Evolutionary conservation across 208 protist species (phyloP).

Genomic region (Lotmaria passim): DNA sequence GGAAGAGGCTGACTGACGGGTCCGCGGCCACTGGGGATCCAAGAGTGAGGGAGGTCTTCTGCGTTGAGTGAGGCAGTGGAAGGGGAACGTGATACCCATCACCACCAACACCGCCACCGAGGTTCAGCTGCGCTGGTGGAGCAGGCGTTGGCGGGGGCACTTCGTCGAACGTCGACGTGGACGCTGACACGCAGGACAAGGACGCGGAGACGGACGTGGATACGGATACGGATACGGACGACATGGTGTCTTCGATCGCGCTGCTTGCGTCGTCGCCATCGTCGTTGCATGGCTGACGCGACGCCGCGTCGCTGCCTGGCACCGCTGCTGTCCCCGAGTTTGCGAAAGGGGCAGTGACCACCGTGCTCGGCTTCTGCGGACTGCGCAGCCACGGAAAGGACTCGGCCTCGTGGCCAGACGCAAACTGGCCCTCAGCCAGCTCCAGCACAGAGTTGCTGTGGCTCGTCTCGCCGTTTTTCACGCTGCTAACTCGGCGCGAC

Average conservation of each 20-base stretch:
- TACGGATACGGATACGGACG: too few species aligned
- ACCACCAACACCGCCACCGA: background rate
- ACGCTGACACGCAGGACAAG: constrained; percentile 7
- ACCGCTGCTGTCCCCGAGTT: constrained; percentile 8
- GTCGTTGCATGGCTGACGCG: background rate
- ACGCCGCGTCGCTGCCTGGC: background rate
- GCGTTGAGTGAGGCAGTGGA: background rate
- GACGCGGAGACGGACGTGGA: too few species aligned
- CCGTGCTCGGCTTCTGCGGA: background rate
- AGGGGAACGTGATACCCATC: background rate
- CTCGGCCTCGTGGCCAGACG: background rate
- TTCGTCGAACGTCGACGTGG: constrained; percentile 10
- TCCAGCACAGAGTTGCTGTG: constrained; percentile 11
- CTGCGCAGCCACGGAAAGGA: background rate
- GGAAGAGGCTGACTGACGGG: constrained; percentile 2
- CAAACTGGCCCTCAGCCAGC: background rate
- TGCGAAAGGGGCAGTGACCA: background rate
- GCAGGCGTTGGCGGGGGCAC: constrained; percentile 17
- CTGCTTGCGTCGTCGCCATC: background rate
- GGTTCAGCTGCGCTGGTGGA: constrained; percentile 16
- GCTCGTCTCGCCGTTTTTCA: background rate
- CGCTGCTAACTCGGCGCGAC: background rate
- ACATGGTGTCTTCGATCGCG: constrained; percentile 11
- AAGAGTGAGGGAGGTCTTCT: background rate
- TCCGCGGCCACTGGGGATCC: background rate